Base-by-base conservation (phyloP, 176 grass and related monocot species). In the Oryza rufipogon region DNA sequence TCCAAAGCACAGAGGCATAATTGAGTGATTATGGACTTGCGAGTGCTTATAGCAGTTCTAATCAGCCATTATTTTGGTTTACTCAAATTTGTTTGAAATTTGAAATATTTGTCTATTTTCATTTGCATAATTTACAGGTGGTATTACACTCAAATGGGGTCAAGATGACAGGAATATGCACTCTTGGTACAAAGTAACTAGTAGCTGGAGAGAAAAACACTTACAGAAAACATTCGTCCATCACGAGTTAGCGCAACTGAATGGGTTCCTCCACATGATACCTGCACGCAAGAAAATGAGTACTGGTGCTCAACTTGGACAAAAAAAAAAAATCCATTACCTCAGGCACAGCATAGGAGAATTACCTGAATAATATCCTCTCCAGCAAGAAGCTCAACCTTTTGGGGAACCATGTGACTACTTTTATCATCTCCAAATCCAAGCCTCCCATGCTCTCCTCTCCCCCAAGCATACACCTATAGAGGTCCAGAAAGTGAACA, bases 341-440 rank as follows among this genome's bases (percentile, higher is more conserved):
- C 36, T 65, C 30, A 81, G 3, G 22, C 19, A 33, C 23, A 34
- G 3, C 1, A 1, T 54, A 81, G 70, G 54, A 68, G 14, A 80
- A 84, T 80, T 84, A 96, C 96, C 96, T 96, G 89, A 89, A 96
- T 68, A 78, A 99, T 94, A 77, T 96, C 85, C 82, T 95, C 87
- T 52, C 89, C 88, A 60, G 79, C 83, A 68, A 96, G 74, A 70
- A 92, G 82, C 67, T 99, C 86, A 81, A 96, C 96, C 74, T 94
- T 92, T 68, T 86, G 88, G 47, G 96, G 96, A 76, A 99, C 96
- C 96, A 99, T 99, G 86, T 91, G 94, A 84, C 96, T 99, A 85
- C 93, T 99, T 84, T 99, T 99, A 74, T 99, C 93, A 91, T 99
- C 96, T 81, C 96, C 96, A 78, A 99, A 92, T 84, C 96, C 96